Base-by-base conservation (phyloP, 257 asterid species). In the Nicotiana sylvestris region DNA sequence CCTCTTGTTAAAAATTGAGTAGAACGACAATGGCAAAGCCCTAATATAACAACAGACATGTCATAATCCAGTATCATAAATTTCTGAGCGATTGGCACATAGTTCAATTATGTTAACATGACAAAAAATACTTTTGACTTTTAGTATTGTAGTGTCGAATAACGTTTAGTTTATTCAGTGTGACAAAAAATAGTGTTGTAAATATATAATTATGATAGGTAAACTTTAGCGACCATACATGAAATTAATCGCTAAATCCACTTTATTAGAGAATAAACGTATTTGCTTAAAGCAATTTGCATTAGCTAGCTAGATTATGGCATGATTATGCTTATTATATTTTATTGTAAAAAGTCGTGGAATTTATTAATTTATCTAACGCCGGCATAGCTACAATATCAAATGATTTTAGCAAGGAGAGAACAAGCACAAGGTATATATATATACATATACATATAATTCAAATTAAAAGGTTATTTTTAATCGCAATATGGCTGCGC, bases 391-490 rank as follows among this genome's bases (percentile, higher is more conserved):
- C 58, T 11, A 39, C 35, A 70, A 11, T 4, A 70, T 3, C 21
- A 46, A 72, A 25, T 72, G 61, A 72, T 35, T 21, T 70, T 12
- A 4, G 16, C 35, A 46, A 72, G 39, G 33, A 46, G 18, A 46
- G 79, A 72, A 72, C 79, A 72, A 72, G 46, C 79, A 74, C 62
- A 74, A 49, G 33, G 79, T 27, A 49, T 49, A 49, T 70, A 21
- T 5, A 70, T 70, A 21, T 18, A 67, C 4, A 58, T 16, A 65
- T 1, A 37, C 49, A 43, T 15, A 66, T 39, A 70, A 21, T 72
- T 72, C 37, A 2, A 49, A 2, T 25, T 6, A 72, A 35, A 79
- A 60, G 21, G 15, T 27, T 4, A 60, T 9, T 62, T 46, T 49
- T 8, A 61, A 11, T 70, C 58, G 29, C 30, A 39, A 39, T 7